Base-by-base conservation (phyloP, 2,329 filamentous ascomycete species). In the Chrysosporium queenslandicum region DNA sequence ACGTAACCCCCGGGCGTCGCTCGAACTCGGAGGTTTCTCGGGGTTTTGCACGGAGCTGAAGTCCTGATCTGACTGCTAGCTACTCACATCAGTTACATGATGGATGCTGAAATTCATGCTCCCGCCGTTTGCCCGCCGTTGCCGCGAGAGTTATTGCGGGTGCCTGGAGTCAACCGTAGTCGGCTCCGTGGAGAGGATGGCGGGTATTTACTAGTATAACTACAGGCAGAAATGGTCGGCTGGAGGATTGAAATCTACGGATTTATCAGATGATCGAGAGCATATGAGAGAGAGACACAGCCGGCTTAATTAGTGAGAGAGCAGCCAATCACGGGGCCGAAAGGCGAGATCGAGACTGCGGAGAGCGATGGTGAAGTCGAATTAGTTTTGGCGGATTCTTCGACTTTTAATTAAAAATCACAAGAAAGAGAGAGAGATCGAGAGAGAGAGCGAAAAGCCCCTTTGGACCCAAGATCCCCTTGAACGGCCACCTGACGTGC, bases 41-140 rank as follows among this genome's bases (percentile, higher is more conserved):
- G 41, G 6, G 41, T 11, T 12, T 16, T 29, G n/a, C 23, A 18
- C 23, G 23, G 41, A 9, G 23, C 14, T 43, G 41, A 30, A 43
- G 41, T 43, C 41, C 4, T 46, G 9, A 48, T 39, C 46, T 8
- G 34, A 48, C 46, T 39, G 32, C 34, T 39, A 18, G 25, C 46
- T 39, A 32, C 46, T 39, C 46, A 48, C 16, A 37, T 27, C 32
- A 40, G 46, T 48, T 48, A 48, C 46, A 48, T 29, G 46, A 48
- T 48, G 46, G 30, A n/a, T n/a, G 20, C 46, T 14, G 18, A 40
- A 40, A 20, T 48, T 48, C 46, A 48, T 48, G 46, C 46, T 48
- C 12, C n/a, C n/a, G n/a, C n/a, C n/a, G n/a, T n/a, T n/a, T n/a
- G n/a, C n/a, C n/a, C n/a, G n/a, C n/a, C n/a, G n/a, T 12, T 14